Percentiles rank a stretch among this genome's conserved stretches.
Evolutionary conservation across 2,329 filamentous ascomycete genomes (phyloP).

Genomic region (Colletotrichum phormii): DNA sequence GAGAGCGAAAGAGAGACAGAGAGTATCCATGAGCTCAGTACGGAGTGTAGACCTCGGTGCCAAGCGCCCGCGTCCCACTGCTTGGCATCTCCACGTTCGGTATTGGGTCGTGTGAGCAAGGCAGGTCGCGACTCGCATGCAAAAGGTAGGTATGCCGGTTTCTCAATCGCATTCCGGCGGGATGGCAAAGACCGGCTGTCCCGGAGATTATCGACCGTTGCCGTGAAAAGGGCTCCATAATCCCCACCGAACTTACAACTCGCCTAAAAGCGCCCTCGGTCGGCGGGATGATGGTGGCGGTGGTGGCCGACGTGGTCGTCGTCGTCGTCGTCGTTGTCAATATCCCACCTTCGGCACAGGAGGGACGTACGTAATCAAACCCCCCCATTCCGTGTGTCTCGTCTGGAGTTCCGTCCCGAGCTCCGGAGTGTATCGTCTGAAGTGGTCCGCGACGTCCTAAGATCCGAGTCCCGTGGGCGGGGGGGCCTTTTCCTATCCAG

Average conservation of each 20-base stretch:
- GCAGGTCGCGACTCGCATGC: too few species aligned
- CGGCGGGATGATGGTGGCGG: too few species aligned
- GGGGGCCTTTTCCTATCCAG: not conserved
- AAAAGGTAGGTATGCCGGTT: not conserved
- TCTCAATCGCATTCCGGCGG: not conserved
- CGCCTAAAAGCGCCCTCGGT: not conserved
- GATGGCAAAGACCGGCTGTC: not conserved
- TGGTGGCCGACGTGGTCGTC: not conserved
- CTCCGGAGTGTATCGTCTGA: slow-evolving; percentile 28
- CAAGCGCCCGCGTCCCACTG: slow-evolving; percentile 10
- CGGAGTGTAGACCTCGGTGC: not conserved
- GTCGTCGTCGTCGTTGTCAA: not conserved
- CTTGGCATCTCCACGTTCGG: not conserved
- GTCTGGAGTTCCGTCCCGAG: slow-evolving; percentile 19
- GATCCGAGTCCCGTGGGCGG: slow-evolving; percentile 5
- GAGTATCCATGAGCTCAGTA: too few species aligned
- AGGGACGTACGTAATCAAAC: slow-evolving; percentile 5
- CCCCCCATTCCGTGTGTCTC: not conserved
- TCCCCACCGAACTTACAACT: not conserved
- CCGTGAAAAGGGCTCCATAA: not conserved
- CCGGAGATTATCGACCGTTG: slow-evolving; percentile 8
- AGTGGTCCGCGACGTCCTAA: slow-evolving; percentile 28
- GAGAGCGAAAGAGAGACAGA: not conserved
- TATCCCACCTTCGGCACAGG: not conserved
- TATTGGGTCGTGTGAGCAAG: not conserved